Evolutionary conservation across 768 basidiomycete species (phyloP).

Genomic region (Pulveroboletus sp.): DNA sequence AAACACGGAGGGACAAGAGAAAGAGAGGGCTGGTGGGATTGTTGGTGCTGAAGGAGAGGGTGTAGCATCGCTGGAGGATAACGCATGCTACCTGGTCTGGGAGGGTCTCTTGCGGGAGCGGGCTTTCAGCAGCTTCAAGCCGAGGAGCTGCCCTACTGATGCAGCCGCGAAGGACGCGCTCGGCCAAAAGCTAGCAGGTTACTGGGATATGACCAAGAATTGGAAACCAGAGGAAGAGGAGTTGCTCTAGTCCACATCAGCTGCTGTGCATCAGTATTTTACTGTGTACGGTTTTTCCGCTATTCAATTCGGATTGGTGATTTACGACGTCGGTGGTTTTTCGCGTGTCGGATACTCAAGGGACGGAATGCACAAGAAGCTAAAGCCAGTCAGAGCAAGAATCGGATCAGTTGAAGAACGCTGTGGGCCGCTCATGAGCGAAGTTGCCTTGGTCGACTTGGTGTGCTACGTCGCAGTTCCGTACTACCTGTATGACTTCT

Average conservation of each 20-base stretch:
- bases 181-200: slow-evolving; percentile 78
- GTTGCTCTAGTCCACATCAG: slow-evolving; percentile 39
- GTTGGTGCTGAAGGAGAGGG: slow-evolving; percentile 12
- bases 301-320: neutral
- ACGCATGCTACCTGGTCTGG: slow-evolving; percentile 90
- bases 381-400: neutral
- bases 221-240: slow-evolving; percentile 83
- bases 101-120: slow-evolving; percentile 85
- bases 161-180: slow-evolving; percentile 79
- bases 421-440: no score
- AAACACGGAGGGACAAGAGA: slow-evolving; percentile 25
- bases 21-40: slow-evolving; percentile 33
- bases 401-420: neutral
- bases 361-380: no score
- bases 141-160: slow-evolving; percentile 81
- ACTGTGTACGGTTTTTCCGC: neutral
- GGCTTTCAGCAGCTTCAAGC: slow-evolving; percentile 74
- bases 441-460: no score
- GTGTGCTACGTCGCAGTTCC: no score
- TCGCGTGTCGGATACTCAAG: slow-evolving; percentile 2
- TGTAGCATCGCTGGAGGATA: slow-evolving; percentile 64
- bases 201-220: slow-evolving; percentile 95
- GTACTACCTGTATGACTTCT: no score
- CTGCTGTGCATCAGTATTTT: neutral
- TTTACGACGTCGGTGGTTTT: neutral